Conservation (phyloP, 257 asterid species). For the Echites panduratus region DNA sequence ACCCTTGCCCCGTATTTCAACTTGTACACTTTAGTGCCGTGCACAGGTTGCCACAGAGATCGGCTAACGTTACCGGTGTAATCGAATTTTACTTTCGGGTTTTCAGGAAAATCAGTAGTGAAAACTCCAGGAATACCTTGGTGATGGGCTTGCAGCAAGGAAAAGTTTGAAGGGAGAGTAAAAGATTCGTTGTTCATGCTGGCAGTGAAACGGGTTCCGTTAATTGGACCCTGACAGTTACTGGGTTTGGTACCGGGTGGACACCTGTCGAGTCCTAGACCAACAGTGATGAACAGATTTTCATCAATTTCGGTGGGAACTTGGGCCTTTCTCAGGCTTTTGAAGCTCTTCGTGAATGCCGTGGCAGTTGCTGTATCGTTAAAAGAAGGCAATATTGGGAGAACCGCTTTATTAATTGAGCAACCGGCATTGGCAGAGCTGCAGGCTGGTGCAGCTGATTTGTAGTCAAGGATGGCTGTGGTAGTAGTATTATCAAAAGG, state of each 20-base stretch:
- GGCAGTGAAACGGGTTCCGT: constrained; percentile 76
- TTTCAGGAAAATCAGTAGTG: constrained; percentile 66
- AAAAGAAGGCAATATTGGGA: constrained; percentile 58
- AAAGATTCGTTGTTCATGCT: constrained; percentile 91
- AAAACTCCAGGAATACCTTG: constrained; percentile 76
- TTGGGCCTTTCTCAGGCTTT: constrained; percentile 44
- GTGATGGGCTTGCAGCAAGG: constrained; percentile 71
- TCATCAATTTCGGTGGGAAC: constrained; percentile 79
- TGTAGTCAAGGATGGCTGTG: constrained; percentile 78
- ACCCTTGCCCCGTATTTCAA: constrained; percentile 65
- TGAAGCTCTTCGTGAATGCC: constrained; percentile 56
- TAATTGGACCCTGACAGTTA: constrained; percentile 75
- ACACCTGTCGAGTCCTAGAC: constrained; percentile 72
- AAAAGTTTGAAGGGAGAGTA: constrained; percentile 65
- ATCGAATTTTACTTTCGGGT: constrained; percentile 57
- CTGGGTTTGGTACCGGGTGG: constrained; percentile 43
- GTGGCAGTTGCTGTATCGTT: constrained; percentile 78
- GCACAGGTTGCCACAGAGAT: constrained; percentile 66
- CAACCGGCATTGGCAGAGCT: constrained; percentile 31
- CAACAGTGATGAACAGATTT: constrained; percentile 62
- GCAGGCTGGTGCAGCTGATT: constrained; percentile 47
- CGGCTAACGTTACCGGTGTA: constrained; percentile 86
- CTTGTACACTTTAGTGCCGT: constrained; percentile 54
- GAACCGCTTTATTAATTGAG: constrained; percentile 38
- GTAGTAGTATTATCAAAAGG: constrained; percentile 91